A percentile compares a stretch with the other conserved stretches of the same genome.
Evolutionary conservation across 1,139 yeast genomes (phyloP).

Genomic region (Pichia norvegensis): DNA sequence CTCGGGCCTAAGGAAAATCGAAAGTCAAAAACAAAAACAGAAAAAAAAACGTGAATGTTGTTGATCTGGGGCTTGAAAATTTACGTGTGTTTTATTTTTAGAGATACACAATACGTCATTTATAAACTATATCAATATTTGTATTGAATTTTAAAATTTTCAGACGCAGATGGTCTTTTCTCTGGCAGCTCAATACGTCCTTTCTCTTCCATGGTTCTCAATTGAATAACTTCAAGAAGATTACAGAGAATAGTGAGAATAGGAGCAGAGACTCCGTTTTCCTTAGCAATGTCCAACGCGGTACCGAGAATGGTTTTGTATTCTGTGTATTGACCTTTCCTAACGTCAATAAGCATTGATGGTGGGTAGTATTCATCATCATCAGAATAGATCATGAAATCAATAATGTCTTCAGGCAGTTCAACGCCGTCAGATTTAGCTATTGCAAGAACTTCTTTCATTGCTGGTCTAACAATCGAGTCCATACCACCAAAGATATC

Average conservation of each 20-base stretch:
- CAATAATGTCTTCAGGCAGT: constrained; percentile 16
- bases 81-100: too few species aligned
- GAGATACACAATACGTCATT: too few species aligned
- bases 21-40: neutral
- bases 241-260: constrained; percentile 48
- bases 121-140: constrained; percentile 5
- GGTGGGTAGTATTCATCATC: constrained; percentile 21
- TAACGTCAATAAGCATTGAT: constrained; percentile 45
- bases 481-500: constrained; percentile 49
- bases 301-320: constrained; percentile 66
- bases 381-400: constrained; percentile 19
- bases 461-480: constrained; percentile 48
- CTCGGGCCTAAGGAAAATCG: neutral
- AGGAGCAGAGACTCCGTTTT: constrained; percentile 52
- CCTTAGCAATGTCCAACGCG: constrained; percentile 53
- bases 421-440: constrained; percentile 59
- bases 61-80: neutral
- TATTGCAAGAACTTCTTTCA: constrained; percentile 53
- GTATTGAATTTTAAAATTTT: constrained; percentile 18
- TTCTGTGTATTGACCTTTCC: constrained; percentile 65
- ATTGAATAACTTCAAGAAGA: constrained; percentile 52
- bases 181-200: constrained; percentile 41
- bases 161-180: constrained; percentile 29
- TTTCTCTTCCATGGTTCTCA: constrained; percentile 46
- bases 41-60: neutral